Evolutionary conservation across 2,329 filamentous ascomycete genomes (phyloP).

Genomic region (Trichoderma gracile): DNA sequence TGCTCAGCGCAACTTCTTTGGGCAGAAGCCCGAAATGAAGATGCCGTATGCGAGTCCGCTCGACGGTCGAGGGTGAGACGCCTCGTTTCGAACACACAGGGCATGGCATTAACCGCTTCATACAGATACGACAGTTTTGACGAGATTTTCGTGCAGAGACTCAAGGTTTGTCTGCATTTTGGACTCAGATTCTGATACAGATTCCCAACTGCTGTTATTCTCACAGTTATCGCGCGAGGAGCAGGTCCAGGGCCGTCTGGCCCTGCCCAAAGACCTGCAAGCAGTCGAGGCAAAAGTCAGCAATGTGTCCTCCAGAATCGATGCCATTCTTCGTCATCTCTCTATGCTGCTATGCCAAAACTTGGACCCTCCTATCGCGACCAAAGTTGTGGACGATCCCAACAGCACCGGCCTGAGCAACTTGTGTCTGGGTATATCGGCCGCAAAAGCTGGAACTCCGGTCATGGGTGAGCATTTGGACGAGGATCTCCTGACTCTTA

Average conservation of each 20-base stretch:
- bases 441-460: neutral
- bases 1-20: conserved; percentile 8
- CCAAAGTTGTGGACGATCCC: neutral
- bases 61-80: neutral
- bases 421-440: conserved; percentile 10
- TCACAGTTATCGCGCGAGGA: conserved; percentile 1
- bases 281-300: neutral
- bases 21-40: conserved; percentile 11
- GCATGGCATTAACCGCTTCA: neutral
- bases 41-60: conserved; percentile 4
- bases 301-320: conserved; percentile 7
- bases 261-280: conserved; percentile 1
- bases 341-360: conserved; percentile 2
- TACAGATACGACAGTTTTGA: conserved; percentile 9
- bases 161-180: neutral
- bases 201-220: neutral
- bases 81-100: neutral
- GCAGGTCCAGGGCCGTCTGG: neutral
- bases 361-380: neutral
- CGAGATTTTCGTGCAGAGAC: conserved; percentile 4
- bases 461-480: conserved; percentile 12
- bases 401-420: conserved; percentile 2
- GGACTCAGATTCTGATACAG: neutral
- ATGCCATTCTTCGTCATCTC: neutral
- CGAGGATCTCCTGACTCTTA: conserved; percentile 1